Conservation (phyloP, 2,329 filamentous ascomycete species). For the Cadophora luteo-olivacea region DNA sequence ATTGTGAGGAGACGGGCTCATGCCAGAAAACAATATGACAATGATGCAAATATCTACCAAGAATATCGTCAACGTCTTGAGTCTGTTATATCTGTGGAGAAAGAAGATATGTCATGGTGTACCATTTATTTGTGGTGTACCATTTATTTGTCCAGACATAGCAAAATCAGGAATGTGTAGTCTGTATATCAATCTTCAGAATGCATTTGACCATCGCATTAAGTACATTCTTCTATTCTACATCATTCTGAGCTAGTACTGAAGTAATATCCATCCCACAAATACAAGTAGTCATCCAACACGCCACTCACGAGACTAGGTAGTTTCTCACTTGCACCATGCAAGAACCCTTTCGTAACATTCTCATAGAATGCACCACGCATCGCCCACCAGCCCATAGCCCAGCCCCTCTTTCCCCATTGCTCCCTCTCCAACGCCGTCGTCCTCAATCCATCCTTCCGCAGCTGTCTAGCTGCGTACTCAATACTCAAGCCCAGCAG, state of each 20-base stretch:
- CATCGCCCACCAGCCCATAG: slow-evolving; percentile 95
- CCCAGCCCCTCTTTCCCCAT: slow-evolving; percentile 86
- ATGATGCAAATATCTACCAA: background rate
- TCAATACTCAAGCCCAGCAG: slow-evolving; percentile 84
- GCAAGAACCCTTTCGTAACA: slow-evolving; percentile 78
- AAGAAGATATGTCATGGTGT: background rate
- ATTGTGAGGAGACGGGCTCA: background rate
- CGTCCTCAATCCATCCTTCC: slow-evolving; percentile 68
- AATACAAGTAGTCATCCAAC: slow-evolving; percentile 93
- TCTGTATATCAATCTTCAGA: background rate
- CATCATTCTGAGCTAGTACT: slow-evolving; percentile 44
- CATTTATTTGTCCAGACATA: background rate
- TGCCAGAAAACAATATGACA: background rate
- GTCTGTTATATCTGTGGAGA: background rate
- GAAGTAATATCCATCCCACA: slow-evolving; percentile 99
- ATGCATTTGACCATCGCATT: background rate
- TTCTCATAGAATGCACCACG: slow-evolving; percentile 97
- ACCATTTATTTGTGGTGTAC: background rate
- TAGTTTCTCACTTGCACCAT: slow-evolving; percentile 51
- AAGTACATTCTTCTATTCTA: slow-evolving; percentile 4
- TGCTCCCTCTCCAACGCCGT: slow-evolving; percentile 91
- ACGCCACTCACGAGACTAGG: slow-evolving; percentile 80
- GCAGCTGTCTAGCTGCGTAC: slow-evolving; percentile 84
- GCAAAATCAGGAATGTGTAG: background rate
- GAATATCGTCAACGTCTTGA: background rate